Conservation (phyloP, 208 protist genomes). For the Novymonas esmeraldas region DNA sequence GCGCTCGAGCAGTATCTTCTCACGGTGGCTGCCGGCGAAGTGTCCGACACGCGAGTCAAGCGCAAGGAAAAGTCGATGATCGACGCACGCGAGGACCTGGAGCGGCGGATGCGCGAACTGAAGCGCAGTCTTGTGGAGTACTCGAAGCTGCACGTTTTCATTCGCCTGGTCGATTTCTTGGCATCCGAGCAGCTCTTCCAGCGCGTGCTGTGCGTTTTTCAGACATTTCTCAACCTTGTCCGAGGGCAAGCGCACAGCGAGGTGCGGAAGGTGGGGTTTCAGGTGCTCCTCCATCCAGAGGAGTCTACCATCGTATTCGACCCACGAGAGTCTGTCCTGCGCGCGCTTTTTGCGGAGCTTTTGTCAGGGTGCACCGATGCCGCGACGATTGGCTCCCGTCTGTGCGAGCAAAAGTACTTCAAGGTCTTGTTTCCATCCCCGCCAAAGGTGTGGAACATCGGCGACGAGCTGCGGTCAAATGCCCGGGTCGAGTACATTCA, state of each 20-base stretch:
- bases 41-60: slow-evolving; percentile 37
- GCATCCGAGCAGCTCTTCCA: slow-evolving; percentile 85
- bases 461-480: slow-evolving; percentile 62
- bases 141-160: slow-evolving; percentile 87
- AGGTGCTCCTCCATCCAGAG: slow-evolving; percentile 80
- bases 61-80: slow-evolving; percentile 93
- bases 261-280: slow-evolving; percentile 84
- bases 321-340: slow-evolving; percentile 64
- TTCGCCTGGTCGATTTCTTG: slow-evolving; percentile 90
- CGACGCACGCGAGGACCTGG: slow-evolving; percentile 86
- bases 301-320: slow-evolving; percentile 76
- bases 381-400: slow-evolving; percentile 43
- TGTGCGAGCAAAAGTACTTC: slow-evolving; percentile 85
- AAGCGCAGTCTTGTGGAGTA: slow-evolving; percentile 94
- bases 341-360: slow-evolving; percentile 61
- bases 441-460: slow-evolving; percentile 83
- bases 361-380: slow-evolving; percentile 72
- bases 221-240: slow-evolving; percentile 77
- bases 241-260: slow-evolving; percentile 65
- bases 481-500: slow-evolving; percentile 68
- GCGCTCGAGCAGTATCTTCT: slow-evolving; percentile 93
- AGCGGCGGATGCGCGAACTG: slow-evolving; percentile 82
- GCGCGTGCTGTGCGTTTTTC: slow-evolving; percentile 59
- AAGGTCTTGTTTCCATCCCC: slow-evolving; percentile 79
- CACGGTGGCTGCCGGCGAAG: slow-evolving; percentile 55